Evolutionary conservation across 2,329 filamentous ascomycete species (phyloP).

Genomic region (Aureobasidium mangrovei): DNA sequence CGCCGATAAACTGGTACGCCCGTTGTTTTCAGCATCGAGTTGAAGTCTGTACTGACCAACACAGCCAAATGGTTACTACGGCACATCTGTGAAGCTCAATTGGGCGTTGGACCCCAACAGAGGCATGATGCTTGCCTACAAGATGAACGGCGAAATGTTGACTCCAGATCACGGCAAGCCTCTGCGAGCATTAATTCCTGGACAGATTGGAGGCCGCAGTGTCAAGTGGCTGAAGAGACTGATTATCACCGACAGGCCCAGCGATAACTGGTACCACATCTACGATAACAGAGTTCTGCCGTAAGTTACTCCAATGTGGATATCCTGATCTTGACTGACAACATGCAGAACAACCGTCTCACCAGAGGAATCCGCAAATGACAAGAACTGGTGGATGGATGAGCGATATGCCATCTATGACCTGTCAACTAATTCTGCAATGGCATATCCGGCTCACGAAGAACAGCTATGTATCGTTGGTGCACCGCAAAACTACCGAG

Average conservation of each 20-base stretch:
- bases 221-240: slow-evolving; percentile 88
- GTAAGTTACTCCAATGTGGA: not conserved
- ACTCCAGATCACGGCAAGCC: slow-evolving; percentile 81
- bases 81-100: slow-evolving; percentile 77
- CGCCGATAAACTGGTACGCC: slow-evolving; percentile 56
- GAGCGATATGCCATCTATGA: slow-evolving; percentile 92
- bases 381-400: slow-evolving; percentile 74
- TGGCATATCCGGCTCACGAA: slow-evolving; percentile 69
- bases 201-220: slow-evolving; percentile 83
- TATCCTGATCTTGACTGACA: not conserved
- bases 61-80: slow-evolving; percentile 78
- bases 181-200: slow-evolving; percentile 72
- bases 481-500: slow-evolving; percentile 47
- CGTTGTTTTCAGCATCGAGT: slow-evolving; percentile 39
- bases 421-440: slow-evolving; percentile 76
- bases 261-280: slow-evolving; percentile 92
- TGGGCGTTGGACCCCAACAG: slow-evolving; percentile 78
- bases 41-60: slow-evolving; percentile 53
- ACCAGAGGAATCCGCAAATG: slow-evolving; percentile 67
- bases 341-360: slow-evolving; percentile 57
- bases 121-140: slow-evolving; percentile 79
- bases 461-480: slow-evolving; percentile 51
- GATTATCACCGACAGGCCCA: slow-evolving; percentile 67
- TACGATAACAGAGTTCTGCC: slow-evolving; percentile 88
- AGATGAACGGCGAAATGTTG: slow-evolving; percentile 80